Evolutionary conservation across 2,329 filamentous ascomycete genomes (phyloP).

Genomic region (Phialophora macrospora): DNA sequence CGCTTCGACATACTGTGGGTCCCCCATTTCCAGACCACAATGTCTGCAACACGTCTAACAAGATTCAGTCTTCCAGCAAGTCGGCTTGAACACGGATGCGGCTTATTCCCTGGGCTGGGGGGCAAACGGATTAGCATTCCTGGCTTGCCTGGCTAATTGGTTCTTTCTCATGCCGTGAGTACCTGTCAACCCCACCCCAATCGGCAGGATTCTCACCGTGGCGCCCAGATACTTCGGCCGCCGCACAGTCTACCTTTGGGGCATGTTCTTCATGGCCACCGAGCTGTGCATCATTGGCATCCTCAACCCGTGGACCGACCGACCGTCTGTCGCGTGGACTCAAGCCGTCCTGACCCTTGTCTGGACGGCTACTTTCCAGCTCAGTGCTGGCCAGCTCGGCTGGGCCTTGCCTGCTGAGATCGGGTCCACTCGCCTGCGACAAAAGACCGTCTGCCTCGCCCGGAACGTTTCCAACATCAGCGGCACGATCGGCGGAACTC

Average conservation of each 20-base stretch:
- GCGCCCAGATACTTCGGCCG: slow-evolving; percentile 64
- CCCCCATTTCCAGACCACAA: slow-evolving; percentile 34
- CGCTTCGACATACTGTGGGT: slow-evolving; percentile 62
- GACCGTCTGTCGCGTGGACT: slow-evolving; percentile 43
- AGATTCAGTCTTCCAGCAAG: slow-evolving; percentile 45
- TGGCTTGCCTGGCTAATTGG: slow-evolving; percentile 61
- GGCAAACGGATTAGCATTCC: slow-evolving; percentile 66
- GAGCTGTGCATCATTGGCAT: slow-evolving; percentile 42
- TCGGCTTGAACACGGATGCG: slow-evolving; percentile 44
- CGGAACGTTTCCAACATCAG: slow-evolving; percentile 55
- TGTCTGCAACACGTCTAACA: slow-evolving; percentile 40
- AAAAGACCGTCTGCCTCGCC: slow-evolving; percentile 61
- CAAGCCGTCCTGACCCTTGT: slow-evolving; percentile 56
- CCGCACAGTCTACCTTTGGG: slow-evolving; percentile 47
- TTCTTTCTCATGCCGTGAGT: slow-evolving; percentile 42
- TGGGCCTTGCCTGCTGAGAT: slow-evolving; percentile 60
- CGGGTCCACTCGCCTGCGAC: slow-evolving; percentile 58
- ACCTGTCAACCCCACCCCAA: neutral
- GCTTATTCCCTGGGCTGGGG: slow-evolving; percentile 51
- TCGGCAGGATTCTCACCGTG: slow-evolving; percentile 51
- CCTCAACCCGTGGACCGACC: slow-evolving; percentile 24
- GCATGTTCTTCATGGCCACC: slow-evolving; percentile 41
- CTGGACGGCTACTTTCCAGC: slow-evolving; percentile 61
- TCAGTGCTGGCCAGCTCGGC: slow-evolving; percentile 59
- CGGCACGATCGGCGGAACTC: slow-evolving; percentile 50